Conservation (phyloP, 2,329 filamentous ascomycete species). For the Endoconidiophora polonica region DNA sequence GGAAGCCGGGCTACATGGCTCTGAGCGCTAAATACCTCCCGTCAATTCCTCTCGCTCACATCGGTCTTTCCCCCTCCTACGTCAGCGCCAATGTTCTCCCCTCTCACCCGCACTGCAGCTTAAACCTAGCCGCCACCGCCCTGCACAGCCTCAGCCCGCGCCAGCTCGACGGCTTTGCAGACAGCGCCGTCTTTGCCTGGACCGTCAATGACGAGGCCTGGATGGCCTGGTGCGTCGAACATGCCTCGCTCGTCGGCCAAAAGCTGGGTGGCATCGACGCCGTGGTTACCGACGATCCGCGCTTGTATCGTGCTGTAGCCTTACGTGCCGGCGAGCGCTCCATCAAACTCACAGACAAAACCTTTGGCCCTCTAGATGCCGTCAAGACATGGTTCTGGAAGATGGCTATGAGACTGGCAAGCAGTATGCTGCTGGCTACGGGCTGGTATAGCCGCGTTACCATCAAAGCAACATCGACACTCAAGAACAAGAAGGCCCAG, state of each 20-base stretch:
- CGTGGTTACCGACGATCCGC: constrained; percentile 73
- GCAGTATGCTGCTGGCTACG: constrained; percentile 2
- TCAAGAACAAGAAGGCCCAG: background rate
- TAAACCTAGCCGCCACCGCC: constrained; percentile 45
- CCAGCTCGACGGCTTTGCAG: constrained; percentile 29
- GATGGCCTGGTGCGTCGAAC: constrained; percentile 64
- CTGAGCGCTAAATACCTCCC: constrained; percentile 46
- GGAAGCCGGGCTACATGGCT: constrained; percentile 59
- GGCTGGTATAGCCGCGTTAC: constrained; percentile 12
- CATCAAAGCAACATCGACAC: background rate
- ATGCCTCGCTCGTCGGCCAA: constrained; percentile 17
- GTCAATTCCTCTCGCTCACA: constrained; percentile 46
- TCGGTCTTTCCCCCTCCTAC: constrained; percentile 49
- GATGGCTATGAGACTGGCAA: constrained; percentile 1
- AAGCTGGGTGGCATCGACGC: constrained; percentile 41
- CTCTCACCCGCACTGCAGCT: constrained; percentile 58
- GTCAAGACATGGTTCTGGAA: constrained; percentile 3
- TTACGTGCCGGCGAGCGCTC: constrained; percentile 1
- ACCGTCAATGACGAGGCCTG: constrained; percentile 64
- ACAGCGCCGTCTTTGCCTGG: constrained; percentile 58
- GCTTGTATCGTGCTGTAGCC: constrained; percentile 43
- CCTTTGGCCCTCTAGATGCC: background rate
- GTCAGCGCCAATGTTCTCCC: constrained; percentile 49
- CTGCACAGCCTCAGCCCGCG: constrained; percentile 44
- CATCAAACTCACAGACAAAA: background rate